A percentile compares a stretch with the other conserved stretches of the same genome.
These are phyloP conservation scores for Phaffomyces antillensis DNA, from an alignment of 805 yeast genomes.

Conservation along the genomic window DNA sequence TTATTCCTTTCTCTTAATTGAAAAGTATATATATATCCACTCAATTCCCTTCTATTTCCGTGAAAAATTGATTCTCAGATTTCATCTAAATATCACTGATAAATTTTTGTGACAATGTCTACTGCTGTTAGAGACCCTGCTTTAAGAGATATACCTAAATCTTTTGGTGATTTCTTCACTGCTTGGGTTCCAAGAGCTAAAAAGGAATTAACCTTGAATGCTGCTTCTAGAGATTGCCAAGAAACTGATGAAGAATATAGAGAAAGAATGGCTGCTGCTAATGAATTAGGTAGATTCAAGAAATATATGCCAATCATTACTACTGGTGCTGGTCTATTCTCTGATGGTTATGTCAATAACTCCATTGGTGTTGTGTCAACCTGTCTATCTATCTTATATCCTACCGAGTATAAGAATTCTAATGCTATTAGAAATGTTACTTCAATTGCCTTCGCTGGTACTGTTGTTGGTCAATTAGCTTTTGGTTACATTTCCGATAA, in stretches of 20 bases:
- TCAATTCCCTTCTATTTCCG: too few relatives aligned
- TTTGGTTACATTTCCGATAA: conserved; percentile 82
- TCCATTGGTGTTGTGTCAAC: conserved; percentile 73
- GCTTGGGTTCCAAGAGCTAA: conserved; percentile 37
- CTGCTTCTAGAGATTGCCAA: conserved; percentile 21
- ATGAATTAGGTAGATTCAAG: conserved; percentile 18
- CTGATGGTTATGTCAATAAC: conserved; percentile 90
- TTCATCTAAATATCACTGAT: not conserved
- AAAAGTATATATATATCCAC: too few relatives aligned
- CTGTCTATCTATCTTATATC: conserved; percentile 61
- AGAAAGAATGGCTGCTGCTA: conserved; percentile 13
- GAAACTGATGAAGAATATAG: conserved; percentile 21
- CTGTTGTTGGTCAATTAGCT: conserved; percentile 74
- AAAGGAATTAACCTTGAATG: conserved; percentile 37
- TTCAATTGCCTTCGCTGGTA: conserved; percentile 87
- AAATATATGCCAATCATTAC: conserved; percentile 65
- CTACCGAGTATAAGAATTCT: conserved; percentile 51
- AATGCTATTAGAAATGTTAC: conserved; percentile 73
- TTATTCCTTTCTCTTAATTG: too few relatives aligned
- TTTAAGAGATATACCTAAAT: conserved; percentile 43
- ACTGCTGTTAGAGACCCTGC: conserved; percentile 1
- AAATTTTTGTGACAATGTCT: not conserved
- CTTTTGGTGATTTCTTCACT: conserved; percentile 28
- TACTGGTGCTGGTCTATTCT: conserved; percentile 88
- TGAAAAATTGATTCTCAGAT: not conserved